Base-by-base conservation (phyloP, 2,329 filamentous ascomycete species). In the Fusarium brevicatenulatum region DNA sequence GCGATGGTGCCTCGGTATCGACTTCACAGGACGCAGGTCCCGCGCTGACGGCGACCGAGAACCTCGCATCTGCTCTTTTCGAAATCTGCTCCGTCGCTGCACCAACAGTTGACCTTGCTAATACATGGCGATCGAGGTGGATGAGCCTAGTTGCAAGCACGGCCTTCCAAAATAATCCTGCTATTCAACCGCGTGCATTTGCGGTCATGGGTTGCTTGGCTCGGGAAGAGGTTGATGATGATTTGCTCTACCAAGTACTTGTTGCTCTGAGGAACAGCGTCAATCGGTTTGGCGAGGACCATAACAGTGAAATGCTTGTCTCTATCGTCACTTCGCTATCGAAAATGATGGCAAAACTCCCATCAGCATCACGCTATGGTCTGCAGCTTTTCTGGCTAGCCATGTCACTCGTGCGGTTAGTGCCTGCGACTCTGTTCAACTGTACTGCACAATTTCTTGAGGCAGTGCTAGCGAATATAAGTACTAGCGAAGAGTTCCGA, bases 111-210 rank as follows among this genome's bases (percentile, higher is more conserved):
- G 90, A 92, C 73, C 84, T 91, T 76, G 88, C 90, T 28, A 93
- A 93, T 75, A 87, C 89, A 21, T 93, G 91, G 91, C 87, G 91
- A 32, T 91, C 91, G 25, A 87, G 91, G 25, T 93, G 91, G 91
- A 92, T 93, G 91, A 92, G 90, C 75, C 83, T 93, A 28, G 90
- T 93, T 43, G 90, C 91, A 21, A 93, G 91, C 77, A 93, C 91
- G 15, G 91, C 91, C 1, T 93, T 93, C 78, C 91, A 93, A 77
- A 92, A 91, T 77, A 93, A 93, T 76, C 91, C 91, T 13, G 90
- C 91, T 5, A 91, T 93, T 63, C 91, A 93, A 72, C 90, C 91
- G 10, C 85, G 90, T 25, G 91, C 91, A 4, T 93, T 93, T 75
- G 88, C 90, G 4, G 91, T 92, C 44, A 92, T 93, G 91, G 91